These are phyloP conservation scores for Alnus rubra DNA, from an alignment of 306 rosid species.

Conservation along the genomic window DNA sequence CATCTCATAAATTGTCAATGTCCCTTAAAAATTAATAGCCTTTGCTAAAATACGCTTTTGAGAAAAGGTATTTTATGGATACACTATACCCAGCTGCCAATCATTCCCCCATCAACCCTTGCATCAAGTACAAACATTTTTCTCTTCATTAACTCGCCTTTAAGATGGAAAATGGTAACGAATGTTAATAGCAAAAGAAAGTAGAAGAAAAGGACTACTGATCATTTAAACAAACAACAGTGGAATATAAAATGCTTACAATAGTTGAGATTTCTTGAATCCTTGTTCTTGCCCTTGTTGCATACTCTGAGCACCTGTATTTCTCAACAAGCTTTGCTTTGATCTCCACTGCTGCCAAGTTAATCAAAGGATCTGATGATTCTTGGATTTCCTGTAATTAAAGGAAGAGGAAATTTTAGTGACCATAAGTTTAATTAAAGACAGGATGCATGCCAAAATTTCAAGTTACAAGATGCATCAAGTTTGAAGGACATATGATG, in stretches of 20 bases:
- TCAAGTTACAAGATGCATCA: not conserved
- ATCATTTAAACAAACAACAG: not conserved
- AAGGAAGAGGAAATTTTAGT: not conserved
- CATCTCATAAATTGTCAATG: not conserved
- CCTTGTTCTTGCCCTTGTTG: constrained; percentile 36
- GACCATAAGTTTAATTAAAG: not conserved
- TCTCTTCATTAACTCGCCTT: not conserved
- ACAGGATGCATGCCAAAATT: not conserved
- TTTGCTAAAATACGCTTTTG: not conserved
- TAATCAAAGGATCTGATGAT: constrained; percentile 7
- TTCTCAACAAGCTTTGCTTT: constrained; percentile 47
- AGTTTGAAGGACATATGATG: not conserved
- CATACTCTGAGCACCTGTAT: constrained; percentile 52
- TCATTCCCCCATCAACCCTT: too few species aligned
- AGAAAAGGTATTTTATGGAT: not conserved
- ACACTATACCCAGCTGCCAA: too few species aligned
- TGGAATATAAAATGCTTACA: constrained; percentile 28
- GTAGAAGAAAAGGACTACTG: not conserved
- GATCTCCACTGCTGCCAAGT: constrained; percentile 39
- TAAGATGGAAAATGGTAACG: not conserved
- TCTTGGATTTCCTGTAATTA: constrained; percentile 37
- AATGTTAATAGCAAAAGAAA: not conserved
- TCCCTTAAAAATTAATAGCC: not conserved
- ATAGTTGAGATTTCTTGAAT: constrained; percentile 39
- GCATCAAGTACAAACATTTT: not conserved